Evolutionary conservation across 2,329 filamentous ascomycete species (phyloP).

Genomic region (Aaosphaeria pasadenensis): DNA sequence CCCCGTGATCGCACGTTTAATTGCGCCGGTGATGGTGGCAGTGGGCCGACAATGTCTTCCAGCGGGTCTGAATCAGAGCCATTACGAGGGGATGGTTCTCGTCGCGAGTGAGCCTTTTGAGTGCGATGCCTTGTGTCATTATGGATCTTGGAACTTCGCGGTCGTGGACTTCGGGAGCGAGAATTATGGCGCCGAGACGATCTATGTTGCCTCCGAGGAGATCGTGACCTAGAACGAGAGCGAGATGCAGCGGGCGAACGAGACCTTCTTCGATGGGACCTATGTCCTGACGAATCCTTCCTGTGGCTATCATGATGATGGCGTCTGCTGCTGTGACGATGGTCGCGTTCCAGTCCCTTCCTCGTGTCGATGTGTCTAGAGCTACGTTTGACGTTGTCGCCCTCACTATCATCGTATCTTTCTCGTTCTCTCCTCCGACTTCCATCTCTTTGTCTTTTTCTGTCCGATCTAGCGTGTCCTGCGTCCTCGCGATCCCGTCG

Average conservation of each 20-base stretch:
- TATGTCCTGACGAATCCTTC: neutral
- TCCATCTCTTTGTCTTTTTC: neutral
- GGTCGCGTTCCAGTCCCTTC: neutral
- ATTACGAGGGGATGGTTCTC: slow-evolving; percentile 6
- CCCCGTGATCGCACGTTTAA: slow-evolving; percentile 39
- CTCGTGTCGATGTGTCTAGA: neutral
- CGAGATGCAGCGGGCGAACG: neutral
- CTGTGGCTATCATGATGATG: neutral
- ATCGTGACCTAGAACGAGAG: neutral
- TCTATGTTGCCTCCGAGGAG: neutral
- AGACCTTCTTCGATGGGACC: neutral
- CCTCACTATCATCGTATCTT: neutral
- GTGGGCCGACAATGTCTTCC: slow-evolving; percentile 73
- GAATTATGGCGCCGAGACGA: neutral
- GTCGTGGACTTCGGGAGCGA: neutral
- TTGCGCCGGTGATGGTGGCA: slow-evolving; percentile 54
- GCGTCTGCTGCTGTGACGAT: neutral
- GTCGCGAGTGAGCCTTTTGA: slow-evolving; percentile 2
- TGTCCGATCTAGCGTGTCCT: neutral
- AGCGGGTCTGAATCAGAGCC: slow-evolving; percentile 65
- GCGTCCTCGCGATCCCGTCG: slow-evolving; percentile 5
- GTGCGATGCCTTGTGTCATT: neutral
- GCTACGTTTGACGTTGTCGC: neutral
- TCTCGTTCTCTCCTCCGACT: neutral
- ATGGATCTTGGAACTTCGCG: neutral